Base-by-base conservation (phyloP, 2,329 filamentous ascomycete genomes). In the Apiospora saccharicola region DNA sequence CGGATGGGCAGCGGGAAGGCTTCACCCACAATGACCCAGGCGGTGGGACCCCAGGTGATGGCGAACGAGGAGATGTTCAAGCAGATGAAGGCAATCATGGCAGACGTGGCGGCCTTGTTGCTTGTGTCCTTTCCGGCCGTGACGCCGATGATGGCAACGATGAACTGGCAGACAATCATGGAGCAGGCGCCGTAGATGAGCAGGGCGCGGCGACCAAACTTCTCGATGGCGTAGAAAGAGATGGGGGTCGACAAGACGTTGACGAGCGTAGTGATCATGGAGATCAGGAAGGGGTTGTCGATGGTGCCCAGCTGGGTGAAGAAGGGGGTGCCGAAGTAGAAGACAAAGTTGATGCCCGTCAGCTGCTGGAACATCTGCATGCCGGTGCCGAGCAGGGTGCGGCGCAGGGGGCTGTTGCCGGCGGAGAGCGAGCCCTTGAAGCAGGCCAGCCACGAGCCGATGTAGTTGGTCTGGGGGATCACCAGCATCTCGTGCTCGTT, bases 41-140 rank as follows among this genome's bases (percentile, higher is more conserved):
- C 68, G 10, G 68, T 57, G 70, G 78, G 78, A n/a, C 94, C 94
- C 94, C 94, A 97, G 75, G 94, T 97, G 72, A 89, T 91, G 73
- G 94, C 94, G 82, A 97, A 97, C 88, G 92, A 96, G 89, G 94
- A 95, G 87, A 97, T 95, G 88, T 95, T 96, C 86, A 97, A 91
- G 85, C 91, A 93, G 80, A 96, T 96, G 86, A 97, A 96, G 74
- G 93, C 90, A 76, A 97, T 94, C 87, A 95, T 91, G 69, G 92
- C 90, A 77, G 89, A 87, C 77, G 89, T 87, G 46, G 90, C 91
- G 2, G 85, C 75, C 73, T 87, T 83, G 81, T 91, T 90, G 83
- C 88, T 70, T 78, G 86, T 86, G 10, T 86, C 82, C 26, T 79
- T 80, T 0, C 84, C 78, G 68, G 87, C 79, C 30, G 77, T 80